Base-by-base conservation (phyloP, 2,329 filamentous ascomycete species). In the Tympanopsis confertula region DNA sequence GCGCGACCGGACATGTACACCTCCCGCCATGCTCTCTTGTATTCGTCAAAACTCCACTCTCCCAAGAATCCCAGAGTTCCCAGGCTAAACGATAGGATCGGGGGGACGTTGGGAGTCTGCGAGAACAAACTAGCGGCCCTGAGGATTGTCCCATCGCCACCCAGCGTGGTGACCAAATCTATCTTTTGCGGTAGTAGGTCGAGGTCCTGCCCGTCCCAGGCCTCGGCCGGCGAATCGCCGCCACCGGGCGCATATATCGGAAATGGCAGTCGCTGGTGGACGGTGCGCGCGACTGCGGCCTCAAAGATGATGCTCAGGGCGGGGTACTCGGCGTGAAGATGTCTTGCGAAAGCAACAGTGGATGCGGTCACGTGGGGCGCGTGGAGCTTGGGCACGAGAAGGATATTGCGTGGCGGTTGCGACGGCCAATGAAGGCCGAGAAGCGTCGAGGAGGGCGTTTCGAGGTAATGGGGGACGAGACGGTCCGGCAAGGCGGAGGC, bases 41-140 rank as follows among this genome's bases (percentile, higher is more conserved):
- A 79, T 47, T 85, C 80, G 13, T 62, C 58, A 52, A 84, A 84
- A 45, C 81, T 82, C 78, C 79, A 85, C 52, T 85, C 79, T 17
- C 79, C 78, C 5, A 86, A 57, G 45, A 86, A 86, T 0, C 81
- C 81, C 2, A 86, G 62, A 0, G 80, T 84, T 5, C 81, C 81
- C 77, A 86, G 83, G 48, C 78, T 80, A 52, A 86, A 86, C 10
- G 76, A 79, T 2, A 86, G 63, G 10, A 85, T 69, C 0, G 81
- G 81, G 3, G 81, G 81, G 0, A 85, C 81, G 40, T 69, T 65
- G 12, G 63, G 61, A 4, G 71, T 69, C n/a, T 73, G 75, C n/a
- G 76, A 73, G 57, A 85, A 86, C 5, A 85, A 63, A 10, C 76
- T 80, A 2, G 78, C 74, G 2, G 81, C 81, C 44, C 78, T 77